Evolutionary conservation across 345 rosid genomes (phyloP), one percentile per base, ranked within the genome.

Genomic region (Lenwebbia sp.): DNA sequence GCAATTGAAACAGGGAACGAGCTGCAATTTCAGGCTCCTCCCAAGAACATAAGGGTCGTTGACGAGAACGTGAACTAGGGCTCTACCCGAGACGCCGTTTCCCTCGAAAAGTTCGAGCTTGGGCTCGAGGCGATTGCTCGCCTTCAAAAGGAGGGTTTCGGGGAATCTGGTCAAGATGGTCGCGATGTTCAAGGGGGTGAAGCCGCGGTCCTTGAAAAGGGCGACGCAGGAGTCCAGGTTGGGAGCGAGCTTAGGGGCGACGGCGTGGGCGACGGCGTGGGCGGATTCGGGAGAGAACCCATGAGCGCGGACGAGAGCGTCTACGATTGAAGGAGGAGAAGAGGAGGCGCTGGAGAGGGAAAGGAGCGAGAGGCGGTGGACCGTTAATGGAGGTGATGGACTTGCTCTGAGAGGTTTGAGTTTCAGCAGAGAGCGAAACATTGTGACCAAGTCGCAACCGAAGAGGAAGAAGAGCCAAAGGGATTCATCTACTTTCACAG

Each of bases 281-380:
- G 86, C 86, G 28, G 86, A 74, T 52, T 85, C 57, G 30, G 86
- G 83, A 60, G 86, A 37, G 60, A 85, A 85, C 52, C 83, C 83
- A 51, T 65, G 83, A 47, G 86, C 21, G 82, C 78, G 54, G 49
- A 40, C 25, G 70, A 85, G 86, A 60, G 26, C 23, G 83, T 23
- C 81, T 5, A 25, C 84, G 33, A 82, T n/a, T 51, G 57, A 19
- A 5, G 81, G 22, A 70, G 81, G 81, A 37, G 81, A 19, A 40
- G 47, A 37, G 26, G 44, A 21, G 44, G 78, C 47, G 47, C 47
- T 70, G 47, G 47, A 70, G 81, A 70, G 78, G 21, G 26, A 70
- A 47, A 70, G 81, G 47, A 70, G 81, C 0, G 47, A 70, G 81
- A 70, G 26, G 81, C 47, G 76, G 26, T 21, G 7, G 26, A 40